phyloP scores from a whole-genome alignment of 2,329 filamentous ascomycete genomes.

The Xylaria digitata region DNA sequence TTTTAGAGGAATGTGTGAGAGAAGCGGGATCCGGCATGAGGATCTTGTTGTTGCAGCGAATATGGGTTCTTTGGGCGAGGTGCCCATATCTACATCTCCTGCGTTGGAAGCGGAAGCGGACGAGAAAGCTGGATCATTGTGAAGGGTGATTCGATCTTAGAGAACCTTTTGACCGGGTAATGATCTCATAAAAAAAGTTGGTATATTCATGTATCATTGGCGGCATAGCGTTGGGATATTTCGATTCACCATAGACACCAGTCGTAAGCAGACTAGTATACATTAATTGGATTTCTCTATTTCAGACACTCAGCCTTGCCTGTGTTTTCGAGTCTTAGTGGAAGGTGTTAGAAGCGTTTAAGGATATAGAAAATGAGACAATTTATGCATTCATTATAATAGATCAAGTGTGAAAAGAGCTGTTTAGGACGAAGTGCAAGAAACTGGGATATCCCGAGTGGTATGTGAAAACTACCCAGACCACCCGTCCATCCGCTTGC shows the following conservation, averaged over 20 bases:
- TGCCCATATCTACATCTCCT: not conserved
- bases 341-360: not conserved
- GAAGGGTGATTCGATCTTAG: slow-evolving; percentile 1
- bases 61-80: not conserved
- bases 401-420: no score
- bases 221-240: slow-evolving; percentile 24
- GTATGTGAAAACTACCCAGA: no score
- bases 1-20: slow-evolving; percentile 90
- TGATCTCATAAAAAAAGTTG: slow-evolving; percentile 8
- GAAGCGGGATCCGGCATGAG: slow-evolving; percentile 76
- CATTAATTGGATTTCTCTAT: not conserved
- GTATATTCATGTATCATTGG: slow-evolving; percentile 14
- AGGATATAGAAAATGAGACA: no score
- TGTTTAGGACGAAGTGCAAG: no score
- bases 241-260: slow-evolving; percentile 10
- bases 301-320: not conserved
- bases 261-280: slow-evolving; percentile 7
- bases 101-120: slow-evolving; percentile 6
- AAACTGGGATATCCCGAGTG: no score
- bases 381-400: no score
- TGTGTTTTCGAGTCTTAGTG: not conserved
- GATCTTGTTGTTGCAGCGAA: slow-evolving; percentile 56
- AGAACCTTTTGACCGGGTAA: not conserved
- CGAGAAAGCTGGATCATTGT: slow-evolving; percentile 16
- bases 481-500: no score